These are phyloP conservation scores for Phanerochaete carnosa DNA, from an alignment of 768 basidiomycete species.

Conservation along the genomic window DNA sequence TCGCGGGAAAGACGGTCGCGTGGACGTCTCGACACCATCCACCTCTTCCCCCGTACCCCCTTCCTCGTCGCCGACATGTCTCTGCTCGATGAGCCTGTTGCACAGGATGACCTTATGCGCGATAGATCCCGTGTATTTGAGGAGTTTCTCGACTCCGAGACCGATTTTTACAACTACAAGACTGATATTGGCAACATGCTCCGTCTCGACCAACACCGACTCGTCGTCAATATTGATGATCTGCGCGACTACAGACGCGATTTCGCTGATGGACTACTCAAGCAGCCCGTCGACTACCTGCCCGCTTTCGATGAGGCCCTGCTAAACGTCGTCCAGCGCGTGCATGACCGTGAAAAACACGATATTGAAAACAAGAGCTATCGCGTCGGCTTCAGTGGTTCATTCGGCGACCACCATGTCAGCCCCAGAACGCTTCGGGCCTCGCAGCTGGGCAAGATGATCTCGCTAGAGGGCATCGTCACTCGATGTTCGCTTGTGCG, in stretches of 20 bases:
- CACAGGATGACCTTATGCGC: conserved; percentile 68
- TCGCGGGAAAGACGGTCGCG: conserved; percentile 21
- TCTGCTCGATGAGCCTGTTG: conserved; percentile 49
- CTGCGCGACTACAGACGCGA: conserved; percentile 89
- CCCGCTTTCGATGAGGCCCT: conserved; percentile 91
- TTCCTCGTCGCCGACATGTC: conserved; percentile 24
- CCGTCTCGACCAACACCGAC: conserved; percentile 76
- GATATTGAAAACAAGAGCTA: conserved; percentile 76
- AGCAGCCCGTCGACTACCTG: conserved; percentile 81
- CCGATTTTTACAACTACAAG: conserved; percentile 73
- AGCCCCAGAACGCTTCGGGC: conserved; percentile 90
- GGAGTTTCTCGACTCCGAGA: conserved; percentile 75
- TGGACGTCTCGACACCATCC: conserved; percentile 7
- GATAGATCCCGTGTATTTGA: conserved; percentile 79
- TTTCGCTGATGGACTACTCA: conserved; percentile 78
- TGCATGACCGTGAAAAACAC: conserved; percentile 79
- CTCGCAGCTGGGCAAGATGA: conserved; percentile 91
- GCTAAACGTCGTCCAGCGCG: conserved; percentile 62
- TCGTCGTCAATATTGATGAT: conserved; percentile 95
- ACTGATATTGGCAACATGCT: conserved; percentile 84
- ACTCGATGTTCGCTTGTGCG: conserved; percentile 97
- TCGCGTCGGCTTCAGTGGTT: conserved; percentile 89
- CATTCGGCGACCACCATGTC: conserved; percentile 97
- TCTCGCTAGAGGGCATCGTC: conserved; percentile 96
- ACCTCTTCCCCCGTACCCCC: not conserved